A percentile compares a stretch with the other conserved stretches of the same genome.
These are phyloP conservation scores for Verticillium klebahnii DNA, from an alignment of 2,329 filamentous ascomycete species.

Conservation along the genomic window DNA sequence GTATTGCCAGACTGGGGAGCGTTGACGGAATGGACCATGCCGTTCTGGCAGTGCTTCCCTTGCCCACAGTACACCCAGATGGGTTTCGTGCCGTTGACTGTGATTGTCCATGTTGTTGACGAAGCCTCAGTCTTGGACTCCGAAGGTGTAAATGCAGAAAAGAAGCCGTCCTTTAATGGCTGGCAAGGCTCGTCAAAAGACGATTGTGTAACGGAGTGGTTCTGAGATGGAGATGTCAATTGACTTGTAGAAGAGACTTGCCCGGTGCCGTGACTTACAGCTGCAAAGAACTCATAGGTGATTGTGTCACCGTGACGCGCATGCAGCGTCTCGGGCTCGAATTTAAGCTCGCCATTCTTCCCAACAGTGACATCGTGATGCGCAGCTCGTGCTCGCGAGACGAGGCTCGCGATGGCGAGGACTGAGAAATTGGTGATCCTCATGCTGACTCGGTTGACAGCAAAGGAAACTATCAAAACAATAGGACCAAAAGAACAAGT, in stretches of 20 bases:
- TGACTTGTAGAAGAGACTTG: not conserved
- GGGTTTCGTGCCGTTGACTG: slow-evolving; percentile 62
- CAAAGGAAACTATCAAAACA: not conserved
- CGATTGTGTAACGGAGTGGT: slow-evolving; percentile 78
- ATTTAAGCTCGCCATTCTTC: slow-evolving; percentile 28
- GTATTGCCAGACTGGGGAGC: slow-evolving; percentile 28
- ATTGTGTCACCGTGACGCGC: slow-evolving; percentile 31
- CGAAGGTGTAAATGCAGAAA: slow-evolving; percentile 60
- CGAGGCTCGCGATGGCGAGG: slow-evolving; percentile 17
- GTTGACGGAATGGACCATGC: slow-evolving; percentile 51
- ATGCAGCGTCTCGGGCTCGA: slow-evolving; percentile 28
- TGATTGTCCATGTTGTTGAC: slow-evolving; percentile 39
- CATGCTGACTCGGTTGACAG: slow-evolving; percentile 19
- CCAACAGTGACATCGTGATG: slow-evolving; percentile 32
- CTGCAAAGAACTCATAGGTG: slow-evolving; percentile 35
- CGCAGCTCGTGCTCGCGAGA: slow-evolving; percentile 20
- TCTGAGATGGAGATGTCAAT: slow-evolving; percentile 28
- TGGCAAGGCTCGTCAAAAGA: slow-evolving; percentile 67
- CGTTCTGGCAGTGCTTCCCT: slow-evolving; percentile 66
- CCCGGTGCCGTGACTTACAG: slow-evolving; percentile 13
- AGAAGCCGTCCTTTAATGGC: slow-evolving; percentile 57
- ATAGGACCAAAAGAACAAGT: not conserved
- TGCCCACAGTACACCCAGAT: slow-evolving; percentile 79
- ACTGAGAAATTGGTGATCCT: slow-evolving; percentile 15
- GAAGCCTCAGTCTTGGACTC: slow-evolving; percentile 44